Evolutionary conservation across 352 stramenopile genomes (phyloP), one percentile per base, ranked within the genome.

Genomic region (Poterioochromonas sp.): DNA sequence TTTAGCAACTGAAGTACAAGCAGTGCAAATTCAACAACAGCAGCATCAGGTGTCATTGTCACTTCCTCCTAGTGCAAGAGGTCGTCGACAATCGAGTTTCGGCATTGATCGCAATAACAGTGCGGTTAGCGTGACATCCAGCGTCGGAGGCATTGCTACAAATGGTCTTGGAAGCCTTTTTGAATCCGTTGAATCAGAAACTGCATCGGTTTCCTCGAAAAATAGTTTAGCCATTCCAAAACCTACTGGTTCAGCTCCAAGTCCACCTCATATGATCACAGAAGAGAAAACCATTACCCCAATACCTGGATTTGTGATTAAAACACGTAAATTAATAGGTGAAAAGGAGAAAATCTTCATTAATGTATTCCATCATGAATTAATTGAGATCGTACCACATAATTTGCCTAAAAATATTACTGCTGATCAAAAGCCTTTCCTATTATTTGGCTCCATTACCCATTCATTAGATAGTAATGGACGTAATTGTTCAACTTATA

Each of bases 311-410:
- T 68, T 68, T 35, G 58, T 68, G 12, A 68, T 68, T 26, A 68
- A 68, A 35, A 68, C 58, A 35, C 5, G 58, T 29, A 68, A 68
- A 35, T 39, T 68, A 39, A 29, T 68, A 26, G 58, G 58, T 35
- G 26, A 68, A 5, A 68, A 68, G 26, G 58, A 68, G 29, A 68
- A 68, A 35, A 26, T 35, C 26, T 68, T 68, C 58, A 68, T 68
- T 26, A 68, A 68, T 68, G 58, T 68, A 11, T 68, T 68, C 58
- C 29, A 37, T 68, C 12, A 68, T 39, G 58, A 68, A 68, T 12
- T 8, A 37, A 26, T 68, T 12, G 58, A 68, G 11, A 29, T 68
- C 5, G 58, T 29, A 18, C 12, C 58, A 37, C 58, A 5, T 32
- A 40, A 32, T 40, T 26, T 15, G 15, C 15, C 47, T 15, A 15